A percentile compares a stretch with the other conserved stretches of the same genome.
Conservation (phyloP, 768 basidiomycete species). For the Rhodotorula taiwanensis region DNA sequence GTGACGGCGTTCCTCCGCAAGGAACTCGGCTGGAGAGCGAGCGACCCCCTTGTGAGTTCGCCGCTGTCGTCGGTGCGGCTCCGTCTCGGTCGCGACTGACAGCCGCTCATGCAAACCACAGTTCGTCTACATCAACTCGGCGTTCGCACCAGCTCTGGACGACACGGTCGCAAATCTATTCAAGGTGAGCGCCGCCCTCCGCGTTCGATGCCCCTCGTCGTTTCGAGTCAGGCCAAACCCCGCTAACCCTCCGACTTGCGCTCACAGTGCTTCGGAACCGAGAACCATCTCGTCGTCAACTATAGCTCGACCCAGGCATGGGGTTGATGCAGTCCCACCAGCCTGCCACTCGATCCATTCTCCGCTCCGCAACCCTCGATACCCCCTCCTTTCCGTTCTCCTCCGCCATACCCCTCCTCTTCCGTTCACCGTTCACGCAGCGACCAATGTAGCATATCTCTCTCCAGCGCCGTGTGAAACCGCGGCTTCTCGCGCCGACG, state of each 20-base stretch:
- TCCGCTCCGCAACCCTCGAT: neutral
- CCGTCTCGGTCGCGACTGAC: too few species aligned
- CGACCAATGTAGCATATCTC: too few species aligned
- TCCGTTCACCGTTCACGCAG: too few species aligned
- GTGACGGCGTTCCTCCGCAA: conserved; percentile 87
- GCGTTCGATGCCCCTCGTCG: neutral
- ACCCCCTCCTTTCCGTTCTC: too few species aligned
- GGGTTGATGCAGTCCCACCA: conserved; percentile 46
- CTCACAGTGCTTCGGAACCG: conserved; percentile 66
- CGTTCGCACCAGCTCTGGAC: conserved; percentile 75
- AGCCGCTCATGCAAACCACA: too few species aligned
- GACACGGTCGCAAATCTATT: conserved; percentile 71
- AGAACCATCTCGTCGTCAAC: conserved; percentile 83
- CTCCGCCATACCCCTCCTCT: too few species aligned
- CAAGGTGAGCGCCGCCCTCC: conserved; percentile 25
- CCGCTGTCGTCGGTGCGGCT: too few species aligned
- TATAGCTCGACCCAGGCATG: conserved; percentile 68
- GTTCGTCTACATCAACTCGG: conserved; percentile 60
- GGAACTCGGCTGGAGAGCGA: conserved; percentile 77
- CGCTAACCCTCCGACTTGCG: conserved; percentile 40
- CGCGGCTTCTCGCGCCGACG: too few species aligned
- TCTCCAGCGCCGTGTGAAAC: too few species aligned
- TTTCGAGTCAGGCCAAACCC: too few species aligned
- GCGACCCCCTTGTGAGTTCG: conserved; percentile 70
- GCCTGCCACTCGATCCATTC: conserved; percentile 4